Evolutionary conservation across 371 early-diverging fungal species (phyloP).

Genomic region (Batrachochytrium dendrobatidis): DNA sequence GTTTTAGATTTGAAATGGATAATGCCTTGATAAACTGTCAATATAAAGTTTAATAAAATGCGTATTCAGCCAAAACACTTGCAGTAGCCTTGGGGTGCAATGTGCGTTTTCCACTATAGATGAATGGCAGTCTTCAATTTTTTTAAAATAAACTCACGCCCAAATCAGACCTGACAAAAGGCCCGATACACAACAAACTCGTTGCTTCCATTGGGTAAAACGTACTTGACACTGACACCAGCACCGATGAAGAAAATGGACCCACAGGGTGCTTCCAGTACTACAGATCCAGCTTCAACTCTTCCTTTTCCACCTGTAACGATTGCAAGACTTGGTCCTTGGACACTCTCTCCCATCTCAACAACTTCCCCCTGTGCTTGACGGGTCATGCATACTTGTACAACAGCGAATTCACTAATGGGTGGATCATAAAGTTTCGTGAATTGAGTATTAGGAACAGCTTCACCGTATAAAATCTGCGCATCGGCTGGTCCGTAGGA

Average conservation of each 20-base stretch:
- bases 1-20: too few relatives aligned
- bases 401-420: constrained; percentile 87
- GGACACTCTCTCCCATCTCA: constrained; percentile 51
- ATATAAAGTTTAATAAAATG: too few relatives aligned
- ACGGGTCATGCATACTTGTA: constrained; percentile 48
- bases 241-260: constrained; percentile 35
- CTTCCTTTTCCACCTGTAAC: constrained; percentile 69
- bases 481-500: constrained; percentile 66
- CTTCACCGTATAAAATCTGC: constrained; percentile 58
- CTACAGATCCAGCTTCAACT: constrained; percentile 1
- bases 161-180: constrained; percentile 20
- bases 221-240: constrained; percentile 14
- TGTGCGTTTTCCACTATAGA: too few relatives aligned
- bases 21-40: too few relatives aligned
- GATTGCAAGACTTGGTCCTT: constrained; percentile 81
- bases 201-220: not conserved
- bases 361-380: constrained; percentile 20
- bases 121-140: too few relatives aligned
- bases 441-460: constrained; percentile 26
- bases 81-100: too few relatives aligned
- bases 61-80: too few relatives aligned
- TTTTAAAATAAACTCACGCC: too few relatives aligned
- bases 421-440: constrained; percentile 88
- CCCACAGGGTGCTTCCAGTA: constrained; percentile 19
- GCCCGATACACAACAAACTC: constrained; percentile 29